Conservation (phyloP, 148 eudicot species). For the Diospyros kaki region DNA sequence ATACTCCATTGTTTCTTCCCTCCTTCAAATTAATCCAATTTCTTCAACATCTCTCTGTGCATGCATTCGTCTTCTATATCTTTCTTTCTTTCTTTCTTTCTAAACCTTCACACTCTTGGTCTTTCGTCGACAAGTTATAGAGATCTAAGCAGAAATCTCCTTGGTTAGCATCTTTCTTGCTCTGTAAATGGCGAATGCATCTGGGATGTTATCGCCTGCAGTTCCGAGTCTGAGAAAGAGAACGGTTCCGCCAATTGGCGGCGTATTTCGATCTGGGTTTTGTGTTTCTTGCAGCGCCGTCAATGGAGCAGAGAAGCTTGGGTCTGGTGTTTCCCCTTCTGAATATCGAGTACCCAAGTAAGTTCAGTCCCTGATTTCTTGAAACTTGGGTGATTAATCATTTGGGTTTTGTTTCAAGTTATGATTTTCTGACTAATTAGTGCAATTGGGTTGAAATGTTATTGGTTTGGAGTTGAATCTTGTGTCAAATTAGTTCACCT, state of each 20-base stretch:
- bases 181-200: constrained; percentile 43
- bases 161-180: not conserved
- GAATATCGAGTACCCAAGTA: constrained; percentile 46
- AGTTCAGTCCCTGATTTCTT: constrained; percentile 5
- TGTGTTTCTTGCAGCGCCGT: constrained; percentile 32
- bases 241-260: constrained; percentile 23
- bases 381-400: not conserved
- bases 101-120: constrained; percentile 4
- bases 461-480: constrained; percentile 5
- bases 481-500: not conserved
- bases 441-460: constrained; percentile 1
- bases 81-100: not conserved
- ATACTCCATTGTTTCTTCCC: not conserved
- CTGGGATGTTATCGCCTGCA: constrained; percentile 40
- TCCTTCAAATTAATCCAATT: not conserved
- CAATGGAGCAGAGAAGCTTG: constrained; percentile 34
- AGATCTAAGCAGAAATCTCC: not conserved
- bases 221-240: constrained; percentile 23
- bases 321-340: constrained; percentile 31
- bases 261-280: constrained; percentile 44
- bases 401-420: constrained; percentile 1
- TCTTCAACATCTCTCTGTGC: not conserved
- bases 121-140: constrained; percentile 13
- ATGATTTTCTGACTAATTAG: not conserved
- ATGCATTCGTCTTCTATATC: not conserved